A percentile compares a stretch with the other conserved stretches of the same genome.
These are phyloP conservation scores for Zangia roseola DNA, from an alignment of 768 basidiomycete species.

Conservation along the genomic window DNA sequence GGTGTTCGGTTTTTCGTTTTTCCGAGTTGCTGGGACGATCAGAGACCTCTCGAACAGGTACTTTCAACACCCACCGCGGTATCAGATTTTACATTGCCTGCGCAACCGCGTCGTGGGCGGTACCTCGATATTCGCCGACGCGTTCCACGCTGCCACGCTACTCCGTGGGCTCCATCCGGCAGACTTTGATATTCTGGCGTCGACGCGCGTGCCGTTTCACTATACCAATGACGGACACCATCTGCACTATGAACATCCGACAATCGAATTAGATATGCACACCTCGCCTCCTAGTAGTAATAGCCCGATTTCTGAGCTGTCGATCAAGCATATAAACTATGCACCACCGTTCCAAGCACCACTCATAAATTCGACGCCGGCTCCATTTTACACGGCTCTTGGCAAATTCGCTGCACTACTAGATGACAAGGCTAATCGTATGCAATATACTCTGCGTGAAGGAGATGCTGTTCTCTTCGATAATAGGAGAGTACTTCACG, in stretches of 20 bases:
- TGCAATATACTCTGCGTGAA: conserved; percentile 67
- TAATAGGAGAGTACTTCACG: conserved; percentile 88
- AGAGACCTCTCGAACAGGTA: conserved; percentile 51
- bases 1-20: conserved; percentile 30
- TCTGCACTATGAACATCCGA: conserved; percentile 67
- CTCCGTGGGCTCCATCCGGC: conserved; percentile 47
- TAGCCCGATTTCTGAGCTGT: conserved; percentile 10
- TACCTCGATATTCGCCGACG: conserved; percentile 83
- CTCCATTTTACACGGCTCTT: conserved; percentile 62
- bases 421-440: conserved; percentile 49
- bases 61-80: conserved; percentile 87
- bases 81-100: conserved; percentile 90
- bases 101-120: conserved; percentile 84
- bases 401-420: conserved; percentile 56
- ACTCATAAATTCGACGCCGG: conserved; percentile 49
- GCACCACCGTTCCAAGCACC: conserved; percentile 95
- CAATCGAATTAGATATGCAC: conserved; percentile 58
- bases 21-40: background rate
- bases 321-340: conserved; percentile 78
- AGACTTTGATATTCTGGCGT: conserved; percentile 57
- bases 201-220: conserved; percentile 77
- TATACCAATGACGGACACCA: conserved; percentile 92
- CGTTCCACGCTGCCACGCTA: conserved; percentile 57
- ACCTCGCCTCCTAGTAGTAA: conserved; percentile 6
- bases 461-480: conserved; percentile 91